Evolutionary conservation across 2,329 filamentous ascomycete genomes (phyloP).

Genomic region (Uncinocarpus reesii): DNA sequence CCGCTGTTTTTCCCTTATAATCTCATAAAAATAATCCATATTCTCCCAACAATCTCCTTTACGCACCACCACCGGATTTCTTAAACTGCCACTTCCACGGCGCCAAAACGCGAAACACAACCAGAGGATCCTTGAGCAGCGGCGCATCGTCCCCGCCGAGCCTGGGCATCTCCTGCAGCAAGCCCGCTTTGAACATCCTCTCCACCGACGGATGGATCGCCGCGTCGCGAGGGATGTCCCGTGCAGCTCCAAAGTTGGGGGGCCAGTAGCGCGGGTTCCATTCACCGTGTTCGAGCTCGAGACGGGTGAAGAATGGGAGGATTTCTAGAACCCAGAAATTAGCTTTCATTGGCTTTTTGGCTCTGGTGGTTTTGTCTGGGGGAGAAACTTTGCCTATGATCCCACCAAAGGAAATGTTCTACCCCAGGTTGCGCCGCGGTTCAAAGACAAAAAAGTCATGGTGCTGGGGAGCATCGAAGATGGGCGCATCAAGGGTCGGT

Average conservation of each 20-base stretch:
- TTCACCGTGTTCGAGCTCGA: constrained; percentile 28
- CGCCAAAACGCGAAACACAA: constrained; percentile 11
- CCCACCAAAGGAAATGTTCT: constrained; percentile 29
- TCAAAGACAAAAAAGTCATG: constrained; percentile 29
- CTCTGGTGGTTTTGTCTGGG: background rate
- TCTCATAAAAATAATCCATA: too few species aligned
- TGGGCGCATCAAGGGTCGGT: constrained; percentile 1
- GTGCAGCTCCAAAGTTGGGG: constrained; percentile 27
- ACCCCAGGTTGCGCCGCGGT: constrained; percentile 22
- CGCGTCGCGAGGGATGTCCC: constrained; percentile 27
- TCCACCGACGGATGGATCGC: constrained; percentile 26
- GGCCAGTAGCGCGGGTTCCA: constrained; percentile 29
- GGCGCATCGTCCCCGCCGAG: constrained; percentile 19
- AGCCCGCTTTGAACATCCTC: constrained; percentile 21
- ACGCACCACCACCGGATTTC: background rate
- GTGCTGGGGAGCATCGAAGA: constrained; percentile 16
- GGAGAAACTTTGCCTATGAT: constrained; percentile 21
- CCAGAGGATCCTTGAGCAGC: constrained; percentile 14
- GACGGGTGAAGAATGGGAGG: constrained; percentile 29
- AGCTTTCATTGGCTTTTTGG: background rate
- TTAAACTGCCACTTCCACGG: constrained; percentile 15
- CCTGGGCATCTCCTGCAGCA: constrained; percentile 19
- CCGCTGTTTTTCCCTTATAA: too few species aligned
- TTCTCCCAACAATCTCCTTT: too few species aligned
- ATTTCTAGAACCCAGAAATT: constrained; percentile 21